These are phyloP conservation scores for Tetradesmus lagerheimii DNA, from an alignment of 139 green algal species.

Conservation along the genomic window DNA sequence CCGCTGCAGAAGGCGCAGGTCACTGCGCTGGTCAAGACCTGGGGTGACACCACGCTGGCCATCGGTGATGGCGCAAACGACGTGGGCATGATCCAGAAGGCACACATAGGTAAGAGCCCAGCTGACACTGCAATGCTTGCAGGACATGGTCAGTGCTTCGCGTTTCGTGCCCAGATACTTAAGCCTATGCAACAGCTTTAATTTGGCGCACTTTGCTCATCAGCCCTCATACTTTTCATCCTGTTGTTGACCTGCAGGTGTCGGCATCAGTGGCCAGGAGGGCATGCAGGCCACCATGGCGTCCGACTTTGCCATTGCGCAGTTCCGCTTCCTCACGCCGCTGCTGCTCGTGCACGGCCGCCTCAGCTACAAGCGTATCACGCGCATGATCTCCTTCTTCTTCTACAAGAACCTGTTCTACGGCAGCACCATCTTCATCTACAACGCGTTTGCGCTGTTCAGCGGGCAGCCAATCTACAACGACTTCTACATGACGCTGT, in stretches of 20 bases:
- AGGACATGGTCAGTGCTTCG: too few relatives aligned
- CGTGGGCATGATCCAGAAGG: conserved; percentile 96
- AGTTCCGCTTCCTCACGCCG: conserved; percentile 93
- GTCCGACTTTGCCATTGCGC: conserved; percentile 95
- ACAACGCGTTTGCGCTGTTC: conserved; percentile 80
- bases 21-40: conserved; percentile 73
- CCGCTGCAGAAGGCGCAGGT: conserved; percentile 82
- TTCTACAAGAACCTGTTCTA: conserved; percentile 96
- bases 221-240: too few relatives aligned
- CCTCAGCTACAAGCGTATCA: conserved; percentile 89
- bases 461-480: conserved; percentile 83
- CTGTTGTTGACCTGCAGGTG: conserved; percentile 78
- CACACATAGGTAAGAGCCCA: conserved; percentile 61
- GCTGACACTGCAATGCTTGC: neutral
- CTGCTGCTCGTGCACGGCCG: conserved; percentile 90
- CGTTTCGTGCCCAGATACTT: too few relatives aligned
- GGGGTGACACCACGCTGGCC: conserved; percentile 86
- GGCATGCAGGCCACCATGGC: conserved; percentile 83
- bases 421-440: conserved; percentile 83
- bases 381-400: conserved; percentile 83
- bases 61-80: conserved; percentile 99
- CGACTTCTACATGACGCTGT: conserved; percentile 84
- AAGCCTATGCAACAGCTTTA: too few relatives aligned
- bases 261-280: conserved; percentile 98
- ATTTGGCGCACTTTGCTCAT: too few relatives aligned